phyloP scores from a whole-genome alignment of 805 yeast species.

The Metschnikowia vanudenii region DNA sequence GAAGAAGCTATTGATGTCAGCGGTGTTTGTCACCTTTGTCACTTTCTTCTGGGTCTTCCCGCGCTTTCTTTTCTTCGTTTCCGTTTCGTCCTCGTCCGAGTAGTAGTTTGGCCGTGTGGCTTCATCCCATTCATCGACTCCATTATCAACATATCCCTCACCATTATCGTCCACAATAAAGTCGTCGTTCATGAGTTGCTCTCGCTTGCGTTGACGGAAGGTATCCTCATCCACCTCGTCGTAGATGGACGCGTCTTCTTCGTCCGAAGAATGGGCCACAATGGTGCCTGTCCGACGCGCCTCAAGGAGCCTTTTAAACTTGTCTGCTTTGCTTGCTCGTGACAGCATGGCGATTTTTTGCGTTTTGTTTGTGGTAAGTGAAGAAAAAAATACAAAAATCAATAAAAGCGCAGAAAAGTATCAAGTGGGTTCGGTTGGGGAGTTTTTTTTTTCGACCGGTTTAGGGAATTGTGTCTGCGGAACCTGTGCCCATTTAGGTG shows the following conservation, averaged over 20 bases:
- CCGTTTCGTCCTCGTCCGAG: conserved; percentile 54
- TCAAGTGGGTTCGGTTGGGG: too few species aligned
- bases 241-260: conserved; percentile 62
- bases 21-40: conserved; percentile 40
- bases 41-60: conserved; percentile 33
- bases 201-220: conserved; percentile 72
- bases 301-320: conserved; percentile 59
- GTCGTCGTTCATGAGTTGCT: conserved; percentile 82
- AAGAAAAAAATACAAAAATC: not conserved
- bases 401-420: too few species aligned
- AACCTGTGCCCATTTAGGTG: too few species aligned
- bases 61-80: conserved; percentile 26
- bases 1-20: conserved; percentile 54
- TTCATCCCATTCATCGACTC: conserved; percentile 85
- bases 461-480: too few species aligned
- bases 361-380: not conserved
- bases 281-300: conserved; percentile 61
- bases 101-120: conserved; percentile 48
- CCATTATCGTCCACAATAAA: conserved; percentile 94
- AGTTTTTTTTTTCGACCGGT: not conserved
- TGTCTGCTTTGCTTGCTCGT: conserved; percentile 39
- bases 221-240: conserved; percentile 85
- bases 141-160: conserved; percentile 90
- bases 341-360: conserved; percentile 23
- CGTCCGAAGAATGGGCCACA: conserved; percentile 34